Conservation (phyloP, 139 green algal genomes). For the Coccomyxa sp. region DNA sequence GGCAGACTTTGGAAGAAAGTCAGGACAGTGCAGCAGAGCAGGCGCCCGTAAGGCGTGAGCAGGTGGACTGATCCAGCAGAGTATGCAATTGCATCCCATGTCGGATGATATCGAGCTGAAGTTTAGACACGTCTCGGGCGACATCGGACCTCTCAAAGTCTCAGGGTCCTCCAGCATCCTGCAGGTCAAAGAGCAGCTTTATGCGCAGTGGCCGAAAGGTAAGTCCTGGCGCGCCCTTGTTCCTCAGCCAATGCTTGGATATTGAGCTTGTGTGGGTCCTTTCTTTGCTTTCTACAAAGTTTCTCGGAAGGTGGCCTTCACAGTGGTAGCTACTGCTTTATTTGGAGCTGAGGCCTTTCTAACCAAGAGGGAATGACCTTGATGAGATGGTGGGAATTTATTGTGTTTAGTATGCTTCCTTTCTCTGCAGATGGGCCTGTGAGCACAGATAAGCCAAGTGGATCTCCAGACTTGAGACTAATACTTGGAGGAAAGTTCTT, state of each 20-base stretch:
- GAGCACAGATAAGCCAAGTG: constrained; percentile 20
- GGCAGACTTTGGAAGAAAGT: no score
- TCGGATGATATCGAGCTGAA: constrained; percentile 24
- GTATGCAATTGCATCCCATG: constrained; percentile 4
- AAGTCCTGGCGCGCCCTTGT: not conserved
- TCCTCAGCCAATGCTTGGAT: no score
- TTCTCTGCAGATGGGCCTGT: constrained; percentile 26
- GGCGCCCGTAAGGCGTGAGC: no score
- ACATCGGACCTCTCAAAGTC: constrained; percentile 39
- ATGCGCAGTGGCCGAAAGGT: constrained; percentile 10
- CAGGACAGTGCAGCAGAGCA: no score
- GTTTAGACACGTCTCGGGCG: constrained; percentile 29
- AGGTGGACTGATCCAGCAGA: constrained; percentile 3
- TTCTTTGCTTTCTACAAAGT: no score
- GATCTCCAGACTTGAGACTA: constrained; percentile 30
- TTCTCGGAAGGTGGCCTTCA: no score
- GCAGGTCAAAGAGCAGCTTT: constrained; percentile 14
- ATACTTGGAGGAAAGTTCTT: constrained; percentile 47
- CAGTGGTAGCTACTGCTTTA: no score
- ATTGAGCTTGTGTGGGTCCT: no score
- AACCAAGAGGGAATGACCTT: no score
- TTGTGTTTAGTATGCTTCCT: no score
- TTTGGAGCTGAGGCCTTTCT: no score
- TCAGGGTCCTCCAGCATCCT: constrained; percentile 16
- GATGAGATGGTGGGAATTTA: no score